Percentiles rank a stretch among this genome's conserved stretches.
Conservation (phyloP, 495 filamentous ascomycete species). For the Friedmanniomyces endolithicus region DNA sequence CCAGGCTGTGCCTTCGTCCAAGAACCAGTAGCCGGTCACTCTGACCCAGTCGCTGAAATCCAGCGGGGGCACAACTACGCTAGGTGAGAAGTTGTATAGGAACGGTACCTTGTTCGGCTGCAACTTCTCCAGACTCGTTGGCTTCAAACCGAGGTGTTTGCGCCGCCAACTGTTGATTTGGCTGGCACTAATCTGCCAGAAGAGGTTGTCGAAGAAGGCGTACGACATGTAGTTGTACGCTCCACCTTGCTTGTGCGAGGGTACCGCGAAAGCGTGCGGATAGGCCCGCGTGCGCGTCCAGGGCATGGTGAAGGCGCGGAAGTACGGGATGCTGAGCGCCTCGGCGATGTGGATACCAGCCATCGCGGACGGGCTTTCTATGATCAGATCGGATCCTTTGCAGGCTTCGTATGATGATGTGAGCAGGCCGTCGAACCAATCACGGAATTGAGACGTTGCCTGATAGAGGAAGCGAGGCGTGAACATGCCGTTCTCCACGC, state of each 20-base stretch:
- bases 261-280: constrained; percentile 94
- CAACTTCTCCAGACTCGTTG: constrained; percentile 78
- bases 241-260: constrained; percentile 85
- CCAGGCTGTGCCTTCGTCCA: constrained; percentile 71
- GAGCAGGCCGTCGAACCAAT: constrained; percentile 84
- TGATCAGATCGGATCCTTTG: constrained; percentile 76
- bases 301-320: constrained; percentile 96
- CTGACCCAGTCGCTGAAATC: constrained; percentile 98
- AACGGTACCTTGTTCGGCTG: constrained; percentile 95
- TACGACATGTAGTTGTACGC: constrained; percentile 92
- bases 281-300: constrained; percentile 95
- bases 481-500: constrained; percentile 96
- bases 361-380: constrained; percentile 96
- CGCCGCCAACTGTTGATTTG: constrained; percentile 92
- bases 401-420: constrained; percentile 75
- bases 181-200: constrained; percentile 84
- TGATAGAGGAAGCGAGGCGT: constrained; percentile 82
- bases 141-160: constrained; percentile 60
- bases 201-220: constrained; percentile 92
- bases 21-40: constrained; percentile 95
- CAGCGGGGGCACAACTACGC: constrained; percentile 78
- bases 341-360: constrained; percentile 98
- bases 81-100: constrained; percentile 91
- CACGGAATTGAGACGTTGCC: constrained; percentile 77
- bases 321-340: constrained; percentile 85